phyloP scores from a whole-genome alignment of 176 grass and related monocot genomes.

The Panicum miliaceum region DNA sequence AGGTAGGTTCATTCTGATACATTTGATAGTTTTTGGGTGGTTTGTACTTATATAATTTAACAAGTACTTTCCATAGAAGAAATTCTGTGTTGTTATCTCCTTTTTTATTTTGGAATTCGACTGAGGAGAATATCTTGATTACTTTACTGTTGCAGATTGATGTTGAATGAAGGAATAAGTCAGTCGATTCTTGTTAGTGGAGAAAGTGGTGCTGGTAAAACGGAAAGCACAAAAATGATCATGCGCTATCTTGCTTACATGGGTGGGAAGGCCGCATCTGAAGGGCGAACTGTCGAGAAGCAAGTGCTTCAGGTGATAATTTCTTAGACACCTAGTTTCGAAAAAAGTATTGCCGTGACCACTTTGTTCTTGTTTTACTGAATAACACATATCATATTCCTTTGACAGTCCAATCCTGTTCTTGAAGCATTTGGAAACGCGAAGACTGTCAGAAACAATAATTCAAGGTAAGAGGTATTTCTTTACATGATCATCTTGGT shows the following conservation, averaged over 20 bases:
- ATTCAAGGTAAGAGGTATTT: slow-evolving; percentile 77
- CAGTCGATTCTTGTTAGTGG: slow-evolving; percentile 94
- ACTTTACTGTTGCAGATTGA: slow-evolving; percentile 56
- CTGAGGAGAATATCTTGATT: slow-evolving; percentile 28
- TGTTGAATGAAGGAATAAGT: slow-evolving; percentile 76
- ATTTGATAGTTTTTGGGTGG: slow-evolving; percentile 29
- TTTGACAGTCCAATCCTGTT: slow-evolving; percentile 95
- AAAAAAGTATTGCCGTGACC: slow-evolving; percentile 29
- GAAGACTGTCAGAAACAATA: slow-evolving; percentile 98
- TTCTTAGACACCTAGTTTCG: slow-evolving; percentile 5
- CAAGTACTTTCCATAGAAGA: slow-evolving; percentile 20
- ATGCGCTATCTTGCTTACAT: slow-evolving; percentile 98
- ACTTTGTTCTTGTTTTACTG: slow-evolving; percentile 29
- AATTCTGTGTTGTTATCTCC: neutral
- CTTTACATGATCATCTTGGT: slow-evolving; percentile 24
- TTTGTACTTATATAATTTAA: slow-evolving; percentile 11
- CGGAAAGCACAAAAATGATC: slow-evolving; percentile 98
- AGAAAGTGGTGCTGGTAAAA: slow-evolving; percentile 99
- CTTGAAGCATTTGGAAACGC: slow-evolving; percentile 99
- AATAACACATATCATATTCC: slow-evolving; percentile 31
- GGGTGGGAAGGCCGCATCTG: slow-evolving; percentile 78
- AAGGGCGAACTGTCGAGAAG: slow-evolving; percentile 84
- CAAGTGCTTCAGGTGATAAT: slow-evolving; percentile 89
- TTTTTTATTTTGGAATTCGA: slow-evolving; percentile 29
- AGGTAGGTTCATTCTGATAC: slow-evolving; percentile 69